Base-by-base conservation (phyloP, 805 yeast genomes). In the Metschnikowia colocasiae region DNA sequence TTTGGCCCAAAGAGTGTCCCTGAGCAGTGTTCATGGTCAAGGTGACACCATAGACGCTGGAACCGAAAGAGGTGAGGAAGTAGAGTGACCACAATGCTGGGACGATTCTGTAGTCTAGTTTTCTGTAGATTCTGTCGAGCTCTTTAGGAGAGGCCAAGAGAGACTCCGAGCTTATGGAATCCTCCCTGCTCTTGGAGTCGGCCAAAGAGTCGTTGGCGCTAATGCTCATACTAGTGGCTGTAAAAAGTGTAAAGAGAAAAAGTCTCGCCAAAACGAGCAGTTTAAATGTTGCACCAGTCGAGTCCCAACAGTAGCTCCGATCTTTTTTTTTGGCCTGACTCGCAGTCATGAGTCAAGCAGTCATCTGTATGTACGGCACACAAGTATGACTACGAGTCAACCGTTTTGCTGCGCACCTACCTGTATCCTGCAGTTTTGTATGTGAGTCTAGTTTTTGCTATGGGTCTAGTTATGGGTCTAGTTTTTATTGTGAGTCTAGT, bases 81-180 rank as follows among this genome's bases (percentile, higher is more conserved):
- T 87, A 87, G 40, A 87, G 66, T 38, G 80, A 69, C 95, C 95
- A 87, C 47, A 87, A 68, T 0, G 92, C 90, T 3, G 95, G 95
- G 48, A 87, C 83, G 57, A 87, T 85, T 45, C 95, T 73, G 39
- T 61, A 59, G 60, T 87, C 95, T 20, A 87, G 68, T 57, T 78
- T 80, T 42, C 85, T 62, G 62, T 87, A 83, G 30, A 82, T 69
- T 34, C 64, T 67, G 56, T 82, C 82, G 36, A 83, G 65, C 42
- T 71, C 52, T 34, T 53, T 51, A 9, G 23, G 18, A 20, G 42
- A 18, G 10, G 52, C 35, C 9, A 22, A 40, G 18, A 39, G 44
- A 6, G 15, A 15, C 19, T 47, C 46, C 3, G 43, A 40, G 36
- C 36, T 23, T 3, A 52, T 34, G 20, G 49, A 43, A 33, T 50